Percentiles rank a stretch among this genome's conserved stretches.
These are phyloP conservation scores for Suillus paluster DNA, from an alignment of 768 basidiomycete species.

Conservation along the genomic window DNA sequence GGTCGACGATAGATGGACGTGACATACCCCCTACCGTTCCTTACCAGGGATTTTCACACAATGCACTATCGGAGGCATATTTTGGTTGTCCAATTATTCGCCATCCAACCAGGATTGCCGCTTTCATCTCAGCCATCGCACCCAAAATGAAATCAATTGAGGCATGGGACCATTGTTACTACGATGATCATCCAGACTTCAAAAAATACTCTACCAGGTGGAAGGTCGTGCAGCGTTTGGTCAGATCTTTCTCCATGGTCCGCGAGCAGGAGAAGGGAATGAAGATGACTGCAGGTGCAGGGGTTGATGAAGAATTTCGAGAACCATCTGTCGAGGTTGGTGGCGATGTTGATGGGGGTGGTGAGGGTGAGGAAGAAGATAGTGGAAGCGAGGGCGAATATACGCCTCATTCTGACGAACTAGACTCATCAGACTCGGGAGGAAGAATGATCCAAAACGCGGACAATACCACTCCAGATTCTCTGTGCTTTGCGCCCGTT, in stretches of 20 bases:
- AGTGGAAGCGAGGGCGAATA: not conserved
- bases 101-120: not conserved
- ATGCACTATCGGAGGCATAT: not conserved
- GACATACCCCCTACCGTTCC: not conserved
- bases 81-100: not conserved
- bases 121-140: slow-evolving; percentile 1
- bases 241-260: slow-evolving; percentile 24
- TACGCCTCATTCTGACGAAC: not conserved
- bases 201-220: slow-evolving; percentile 30
- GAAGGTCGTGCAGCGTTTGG: slow-evolving; percentile 27
- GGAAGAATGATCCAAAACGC: not conserved
- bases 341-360: not conserved
- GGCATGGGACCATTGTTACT: not conserved
- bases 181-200: not conserved
- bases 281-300: not conserved
- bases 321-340: not conserved
- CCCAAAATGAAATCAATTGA: not conserved
- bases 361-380: not conserved
- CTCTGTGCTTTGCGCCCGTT: not conserved
- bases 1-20: not conserved
- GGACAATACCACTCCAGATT: not conserved
- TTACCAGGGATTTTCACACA: slow-evolving; percentile 2
- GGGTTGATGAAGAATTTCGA: not conserved
- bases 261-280: not conserved
- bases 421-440: not conserved